Conservation (phyloP, 148 eudicot species). For the Rhododendron simsii region DNA sequence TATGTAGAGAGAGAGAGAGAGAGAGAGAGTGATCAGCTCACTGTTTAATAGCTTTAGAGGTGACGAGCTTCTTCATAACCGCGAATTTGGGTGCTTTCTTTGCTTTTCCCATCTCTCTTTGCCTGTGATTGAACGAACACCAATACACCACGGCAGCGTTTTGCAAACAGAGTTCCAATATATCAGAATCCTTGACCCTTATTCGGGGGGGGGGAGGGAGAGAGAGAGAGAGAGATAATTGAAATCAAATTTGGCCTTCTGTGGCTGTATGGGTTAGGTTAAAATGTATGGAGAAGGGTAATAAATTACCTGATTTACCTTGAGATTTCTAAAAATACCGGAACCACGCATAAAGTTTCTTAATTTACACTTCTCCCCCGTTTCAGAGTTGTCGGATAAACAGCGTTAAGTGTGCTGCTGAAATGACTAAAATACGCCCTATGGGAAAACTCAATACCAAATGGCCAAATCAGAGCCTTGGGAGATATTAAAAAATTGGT, state of each 20-base stretch:
- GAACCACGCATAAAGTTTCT: background rate
- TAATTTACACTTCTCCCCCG: background rate
- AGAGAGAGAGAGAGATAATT: no score
- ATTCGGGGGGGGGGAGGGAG: no score
- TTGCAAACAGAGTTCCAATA: background rate
- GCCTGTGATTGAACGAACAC: background rate
- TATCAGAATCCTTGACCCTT: background rate
- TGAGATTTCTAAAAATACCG: no score
- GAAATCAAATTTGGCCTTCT: no score
- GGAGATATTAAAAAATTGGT: no score
- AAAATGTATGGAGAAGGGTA: no score
- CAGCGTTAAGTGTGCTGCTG: background rate
- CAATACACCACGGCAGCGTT: background rate
- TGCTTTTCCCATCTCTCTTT: constrained; percentile 67
- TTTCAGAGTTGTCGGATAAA: background rate
- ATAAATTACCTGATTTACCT: no score
- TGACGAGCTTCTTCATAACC: constrained; percentile 76
- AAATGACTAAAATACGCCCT: background rate
- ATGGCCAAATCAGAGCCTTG: no score
- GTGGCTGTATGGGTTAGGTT: no score
- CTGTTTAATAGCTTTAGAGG: constrained; percentile 79
- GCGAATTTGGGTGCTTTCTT: constrained; percentile 89
- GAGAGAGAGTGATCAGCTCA: constrained; percentile 17
- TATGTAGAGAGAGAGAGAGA: background rate
- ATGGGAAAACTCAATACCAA: no score